phyloP scores from a whole-genome alignment of 2,329 filamentous ascomycete genomes.

The Aspergillus versicolor region DNA sequence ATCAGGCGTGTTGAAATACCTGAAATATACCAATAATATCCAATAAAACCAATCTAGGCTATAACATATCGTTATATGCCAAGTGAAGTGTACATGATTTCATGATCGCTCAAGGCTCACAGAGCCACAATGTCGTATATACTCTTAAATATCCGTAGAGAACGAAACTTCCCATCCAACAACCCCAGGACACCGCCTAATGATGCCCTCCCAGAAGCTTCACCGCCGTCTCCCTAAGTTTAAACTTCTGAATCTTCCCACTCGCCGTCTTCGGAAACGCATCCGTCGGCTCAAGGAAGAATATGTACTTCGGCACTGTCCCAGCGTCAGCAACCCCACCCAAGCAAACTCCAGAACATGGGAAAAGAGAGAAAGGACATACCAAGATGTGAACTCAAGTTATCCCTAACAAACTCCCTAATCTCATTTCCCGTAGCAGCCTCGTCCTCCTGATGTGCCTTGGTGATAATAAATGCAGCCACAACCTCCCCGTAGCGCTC shows the following conservation, averaged over 20 bases:
- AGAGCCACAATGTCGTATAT: neutral
- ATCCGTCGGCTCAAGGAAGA: conserved; percentile 62
- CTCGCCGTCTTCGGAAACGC: conserved; percentile 93
- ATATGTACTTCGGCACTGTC: conserved; percentile 79
- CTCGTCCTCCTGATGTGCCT: conserved; percentile 20
- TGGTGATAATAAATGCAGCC: conserved; percentile 72
- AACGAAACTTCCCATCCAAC: neutral
- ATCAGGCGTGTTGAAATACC: neutral
- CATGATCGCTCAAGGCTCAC: neutral
- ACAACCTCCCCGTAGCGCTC: conserved; percentile 83
- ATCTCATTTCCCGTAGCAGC: conserved; percentile 59
- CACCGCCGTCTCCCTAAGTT: conserved; percentile 67
- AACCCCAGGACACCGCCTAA: neutral
- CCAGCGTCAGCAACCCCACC: neutral
- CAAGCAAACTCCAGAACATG: too few species aligned
- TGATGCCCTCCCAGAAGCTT: conserved; percentile 42
- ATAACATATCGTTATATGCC: neutral
- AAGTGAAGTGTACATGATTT: neutral
- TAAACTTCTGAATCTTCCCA: conserved; percentile 96
- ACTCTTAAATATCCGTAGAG: neutral
- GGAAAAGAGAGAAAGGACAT: conserved; percentile 23
- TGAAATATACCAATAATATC: neutral
- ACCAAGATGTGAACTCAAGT: conserved; percentile 70
- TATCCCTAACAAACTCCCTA: conserved; percentile 68
- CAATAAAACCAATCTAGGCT: neutral